phyloP scores from a whole-genome alignment of 345 rosid species.

The Aquilaria yunnanensis region DNA sequence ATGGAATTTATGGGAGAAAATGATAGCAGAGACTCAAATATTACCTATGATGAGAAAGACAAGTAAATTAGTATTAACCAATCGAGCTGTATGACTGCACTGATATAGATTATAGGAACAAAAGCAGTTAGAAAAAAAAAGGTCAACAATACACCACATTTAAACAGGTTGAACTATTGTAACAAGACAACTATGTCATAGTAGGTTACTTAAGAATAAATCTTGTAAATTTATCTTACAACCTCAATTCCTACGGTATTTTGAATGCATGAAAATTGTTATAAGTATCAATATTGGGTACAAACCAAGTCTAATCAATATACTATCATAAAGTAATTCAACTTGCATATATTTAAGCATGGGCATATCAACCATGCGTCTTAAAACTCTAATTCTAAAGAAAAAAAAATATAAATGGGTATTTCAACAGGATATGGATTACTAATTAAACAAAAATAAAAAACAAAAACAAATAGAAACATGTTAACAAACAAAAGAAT shows the following conservation, averaged over 20 bases:
- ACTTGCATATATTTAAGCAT: no score
- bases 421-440: no score
- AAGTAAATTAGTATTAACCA: conserved; percentile 54
- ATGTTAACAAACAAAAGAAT: no score
- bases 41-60: conserved; percentile 69
- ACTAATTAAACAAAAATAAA: no score
- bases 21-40: conserved; percentile 10
- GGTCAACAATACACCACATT: background rate
- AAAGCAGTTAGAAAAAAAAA: conserved; percentile 6
- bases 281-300: background rate
- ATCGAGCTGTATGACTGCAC: conserved; percentile 54
- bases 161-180: background rate
- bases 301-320: background rate
- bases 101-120: conserved; percentile 12
- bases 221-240: conserved; percentile 35
- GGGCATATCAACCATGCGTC: no score
- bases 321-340: no score
- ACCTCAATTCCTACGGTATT: conserved; percentile 18
- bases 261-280: background rate
- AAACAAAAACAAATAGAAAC: no score
- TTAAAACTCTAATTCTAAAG: no score
- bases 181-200: conserved; percentile 31
- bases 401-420: no score
- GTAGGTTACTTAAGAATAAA: conserved; percentile 48
- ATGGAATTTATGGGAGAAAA: conserved; percentile 5